Percentiles rank a stretch among this genome's conserved stretches.
Evolutionary conservation across 352 stramenopile species (phyloP).

Genomic region (Pythium vanterpoolii): DNA sequence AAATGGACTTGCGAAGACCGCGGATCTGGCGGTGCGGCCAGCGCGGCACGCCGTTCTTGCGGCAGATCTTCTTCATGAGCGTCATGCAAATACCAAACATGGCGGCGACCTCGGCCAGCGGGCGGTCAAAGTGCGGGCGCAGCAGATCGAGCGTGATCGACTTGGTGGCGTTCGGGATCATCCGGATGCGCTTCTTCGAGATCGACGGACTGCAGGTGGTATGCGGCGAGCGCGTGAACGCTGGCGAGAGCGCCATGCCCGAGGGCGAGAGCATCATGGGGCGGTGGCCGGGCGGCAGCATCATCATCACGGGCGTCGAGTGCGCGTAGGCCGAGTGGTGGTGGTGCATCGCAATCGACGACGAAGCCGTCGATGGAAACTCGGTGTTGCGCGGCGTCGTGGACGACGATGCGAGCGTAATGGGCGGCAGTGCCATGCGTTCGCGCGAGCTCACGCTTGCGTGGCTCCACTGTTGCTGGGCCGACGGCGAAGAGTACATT

Average conservation of each 20-base stretch:
- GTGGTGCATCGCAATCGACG: not conserved
- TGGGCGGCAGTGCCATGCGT: conserved; percentile 56
- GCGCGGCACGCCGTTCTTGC: conserved; percentile 67
- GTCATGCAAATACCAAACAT: conserved; percentile 84
- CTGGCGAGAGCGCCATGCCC: conserved; percentile 14
- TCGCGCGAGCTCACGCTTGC: conserved; percentile 25
- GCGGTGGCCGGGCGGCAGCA: conserved; percentile 17
- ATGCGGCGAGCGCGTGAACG: conserved; percentile 11
- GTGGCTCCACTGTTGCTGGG: conserved; percentile 19
- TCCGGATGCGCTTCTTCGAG: conserved; percentile 67
- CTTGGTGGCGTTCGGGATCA: conserved; percentile 74
- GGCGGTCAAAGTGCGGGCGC: conserved; percentile 73
- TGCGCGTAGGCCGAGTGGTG: conserved; percentile 3
- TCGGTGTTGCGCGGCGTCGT: conserved; percentile 6
- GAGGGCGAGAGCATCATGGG: conserved; percentile 27
- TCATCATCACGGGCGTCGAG: conserved; percentile 26
- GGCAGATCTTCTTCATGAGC: conserved; percentile 85
- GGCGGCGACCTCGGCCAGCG: conserved; percentile 61
- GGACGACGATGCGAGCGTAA: conserved; percentile 24
- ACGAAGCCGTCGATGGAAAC: no score
- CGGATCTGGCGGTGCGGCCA: conserved; percentile 78
- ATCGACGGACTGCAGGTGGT: conserved; percentile 25
- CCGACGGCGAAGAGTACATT: conserved; percentile 8
- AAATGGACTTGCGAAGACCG: conserved; percentile 72
- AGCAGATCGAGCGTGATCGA: conserved; percentile 73